A percentile compares a stretch with the other conserved stretches of the same genome.
These are phyloP conservation scores for Ustilago hordei DNA, from an alignment of 1,284 basidiomycete genomes.

Conservation along the genomic window DNA sequence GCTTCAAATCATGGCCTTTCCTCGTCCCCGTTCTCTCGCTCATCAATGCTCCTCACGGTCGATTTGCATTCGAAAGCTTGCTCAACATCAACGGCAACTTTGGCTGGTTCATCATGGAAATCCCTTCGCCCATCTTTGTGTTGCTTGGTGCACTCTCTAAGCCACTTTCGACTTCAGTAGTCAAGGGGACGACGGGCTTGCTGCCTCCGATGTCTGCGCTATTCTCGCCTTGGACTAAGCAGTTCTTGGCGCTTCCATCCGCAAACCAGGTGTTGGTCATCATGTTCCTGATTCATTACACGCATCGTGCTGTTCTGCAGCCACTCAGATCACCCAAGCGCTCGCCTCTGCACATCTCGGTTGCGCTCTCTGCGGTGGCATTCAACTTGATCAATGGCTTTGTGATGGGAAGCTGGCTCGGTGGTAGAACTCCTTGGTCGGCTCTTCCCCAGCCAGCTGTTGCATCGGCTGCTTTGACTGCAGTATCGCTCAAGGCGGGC, in stretches of 20 bases:
- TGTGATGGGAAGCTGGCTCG: slow-evolving; percentile 77
- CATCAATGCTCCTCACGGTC: slow-evolving; percentile 80
- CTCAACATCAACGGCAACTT: slow-evolving; percentile 69
- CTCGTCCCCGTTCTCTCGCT: slow-evolving; percentile 71
- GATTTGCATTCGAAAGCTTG: slow-evolving; percentile 72
- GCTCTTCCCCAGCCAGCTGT: slow-evolving; percentile 62
- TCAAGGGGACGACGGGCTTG: slow-evolving; percentile 22
- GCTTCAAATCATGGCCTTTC: slow-evolving; percentile 71
- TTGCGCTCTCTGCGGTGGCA: slow-evolving; percentile 74
- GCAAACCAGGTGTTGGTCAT: slow-evolving; percentile 75
- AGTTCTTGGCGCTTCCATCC: slow-evolving; percentile 68
- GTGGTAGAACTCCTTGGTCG: slow-evolving; percentile 51
- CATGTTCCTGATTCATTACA: slow-evolving; percentile 82
- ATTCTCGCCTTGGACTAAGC: slow-evolving; percentile 60
- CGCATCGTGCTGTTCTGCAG: slow-evolving; percentile 83
- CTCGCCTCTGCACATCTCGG: slow-evolving; percentile 79
- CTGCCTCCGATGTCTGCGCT: slow-evolving; percentile 30
- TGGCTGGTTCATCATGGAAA: slow-evolving; percentile 87
- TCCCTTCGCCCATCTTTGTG: slow-evolving; percentile 79
- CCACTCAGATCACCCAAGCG: slow-evolving; percentile 85
- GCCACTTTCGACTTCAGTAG: slow-evolving; percentile 71
- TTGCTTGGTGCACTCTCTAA: slow-evolving; percentile 57
- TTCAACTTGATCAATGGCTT: slow-evolving; percentile 83
- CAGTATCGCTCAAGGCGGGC: slow-evolving; percentile 16
- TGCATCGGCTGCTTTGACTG: slow-evolving; percentile 56